Percentiles rank a stretch among this genome's conserved stretches.
These are phyloP conservation scores for Ustilago shanxiensis DNA, from an alignment of 1,284 basidiomycete species.

Conservation along the genomic window DNA sequence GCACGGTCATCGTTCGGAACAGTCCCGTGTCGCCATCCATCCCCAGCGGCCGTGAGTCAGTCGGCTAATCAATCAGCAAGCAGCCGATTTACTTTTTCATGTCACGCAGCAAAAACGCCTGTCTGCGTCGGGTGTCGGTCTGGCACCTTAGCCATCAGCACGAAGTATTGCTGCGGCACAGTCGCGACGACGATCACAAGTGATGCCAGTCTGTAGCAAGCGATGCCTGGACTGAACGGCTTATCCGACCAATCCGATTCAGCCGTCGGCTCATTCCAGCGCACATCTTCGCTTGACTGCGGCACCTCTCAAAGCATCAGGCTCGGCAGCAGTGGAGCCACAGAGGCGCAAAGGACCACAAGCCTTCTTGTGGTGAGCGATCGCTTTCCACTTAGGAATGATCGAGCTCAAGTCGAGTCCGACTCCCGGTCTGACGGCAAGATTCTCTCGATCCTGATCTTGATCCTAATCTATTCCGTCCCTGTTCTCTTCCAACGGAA, in stretches of 20 bases:
- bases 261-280: neutral
- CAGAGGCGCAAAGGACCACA: too few relatives aligned
- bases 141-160: neutral
- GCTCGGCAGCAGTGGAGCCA: neutral
- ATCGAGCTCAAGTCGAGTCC: neutral
- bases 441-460: neutral
- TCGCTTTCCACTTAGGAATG: neutral
- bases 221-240: too few relatives aligned
- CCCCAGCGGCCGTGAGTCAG: neutral
- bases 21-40: slow-evolving; percentile 2
- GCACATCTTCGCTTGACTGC: neutral
- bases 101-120: neutral
- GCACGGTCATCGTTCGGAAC: slow-evolving; percentile 4
- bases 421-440: neutral
- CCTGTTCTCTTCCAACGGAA: neutral
- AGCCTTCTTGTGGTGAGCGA: too few relatives aligned
- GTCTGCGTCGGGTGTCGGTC: neutral
- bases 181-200: neutral
- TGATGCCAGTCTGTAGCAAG: neutral
- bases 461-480: neutral
- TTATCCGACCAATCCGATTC: slow-evolving; percentile 5
- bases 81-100: neutral
- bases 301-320: neutral
- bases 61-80: slow-evolving; percentile 12
- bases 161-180: neutral